phyloP scores from a whole-genome alignment of 108 stramenopile species.

The Mayamaea pseudoterrestris region DNA sequence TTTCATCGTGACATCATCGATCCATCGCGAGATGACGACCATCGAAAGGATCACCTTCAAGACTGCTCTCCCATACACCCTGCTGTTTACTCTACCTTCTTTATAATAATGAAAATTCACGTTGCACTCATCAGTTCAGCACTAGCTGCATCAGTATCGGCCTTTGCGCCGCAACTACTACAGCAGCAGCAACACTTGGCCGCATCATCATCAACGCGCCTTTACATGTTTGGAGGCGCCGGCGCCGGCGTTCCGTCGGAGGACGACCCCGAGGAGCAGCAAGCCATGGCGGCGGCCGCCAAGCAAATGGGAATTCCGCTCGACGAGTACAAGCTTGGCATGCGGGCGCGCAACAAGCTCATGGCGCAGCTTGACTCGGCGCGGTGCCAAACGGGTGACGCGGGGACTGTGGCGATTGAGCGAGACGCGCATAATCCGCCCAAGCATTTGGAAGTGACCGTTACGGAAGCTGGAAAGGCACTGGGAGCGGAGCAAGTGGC shows the following conservation, averaged over 20 bases:
- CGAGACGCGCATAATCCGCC: constrained; percentile 68
- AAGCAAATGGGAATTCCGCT: constrained; percentile 77
- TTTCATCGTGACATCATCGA: too few species aligned
- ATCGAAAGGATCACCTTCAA: too few species aligned
- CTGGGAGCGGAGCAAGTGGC: constrained; percentile 48
- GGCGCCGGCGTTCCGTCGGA: constrained; percentile 44
- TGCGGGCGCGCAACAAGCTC: constrained; percentile 47
- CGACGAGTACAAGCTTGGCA: constrained; percentile 69
- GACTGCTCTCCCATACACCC: too few species aligned
- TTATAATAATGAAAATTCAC: too few species aligned
- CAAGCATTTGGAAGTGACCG: constrained; percentile 45
- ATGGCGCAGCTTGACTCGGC: constrained; percentile 31
- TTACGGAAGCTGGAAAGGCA: constrained; percentile 67
- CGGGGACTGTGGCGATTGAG: constrained; percentile 34
- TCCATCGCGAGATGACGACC: too few species aligned
- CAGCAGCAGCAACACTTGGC: too few species aligned
- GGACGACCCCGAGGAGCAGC: constrained; percentile 56
- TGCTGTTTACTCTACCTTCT: too few species aligned
- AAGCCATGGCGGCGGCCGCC: constrained; percentile 56
- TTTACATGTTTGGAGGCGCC: constrained; percentile 65
- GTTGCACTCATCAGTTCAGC: too few species aligned
- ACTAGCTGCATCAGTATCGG: too few species aligned
- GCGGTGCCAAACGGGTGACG: constrained; percentile 41
- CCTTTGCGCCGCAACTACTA: too few species aligned
- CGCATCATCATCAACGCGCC: constrained; percentile 6